Conservation (phyloP, 768 basidiomycete genomes). For the Auricularia heimuer region DNA sequence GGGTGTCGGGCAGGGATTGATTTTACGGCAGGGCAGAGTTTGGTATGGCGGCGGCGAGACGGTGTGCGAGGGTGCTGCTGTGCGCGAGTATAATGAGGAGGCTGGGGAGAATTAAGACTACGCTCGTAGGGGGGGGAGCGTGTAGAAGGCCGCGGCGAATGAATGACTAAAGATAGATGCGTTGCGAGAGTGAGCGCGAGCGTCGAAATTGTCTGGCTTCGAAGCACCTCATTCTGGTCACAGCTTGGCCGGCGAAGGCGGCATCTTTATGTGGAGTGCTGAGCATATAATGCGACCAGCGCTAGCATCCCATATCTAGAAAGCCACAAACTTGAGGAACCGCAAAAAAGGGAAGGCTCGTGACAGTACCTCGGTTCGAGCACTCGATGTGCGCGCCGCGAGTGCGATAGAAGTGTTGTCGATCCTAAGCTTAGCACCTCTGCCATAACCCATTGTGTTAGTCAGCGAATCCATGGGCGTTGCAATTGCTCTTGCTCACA, state of each 20-base stretch:
- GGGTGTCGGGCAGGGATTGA: not conserved
- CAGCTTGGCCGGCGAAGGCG: not conserved
- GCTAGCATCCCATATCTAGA: not conserved
- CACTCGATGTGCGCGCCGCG: not conserved
- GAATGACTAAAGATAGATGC: too few relatives aligned
- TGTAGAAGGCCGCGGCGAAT: too few relatives aligned
- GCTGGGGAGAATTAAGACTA: too few relatives aligned
- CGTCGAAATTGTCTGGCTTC: too few relatives aligned
- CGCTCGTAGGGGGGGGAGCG: too few relatives aligned
- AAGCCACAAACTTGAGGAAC: not conserved
- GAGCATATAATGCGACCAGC: not conserved
- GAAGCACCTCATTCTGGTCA: not conserved
- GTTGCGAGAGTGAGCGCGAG: too few relatives aligned
- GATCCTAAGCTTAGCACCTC: not conserved
- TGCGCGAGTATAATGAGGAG: not conserved
- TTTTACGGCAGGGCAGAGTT: not conserved
- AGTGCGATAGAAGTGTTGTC: not conserved
- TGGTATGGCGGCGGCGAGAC: conserved; percentile 1
- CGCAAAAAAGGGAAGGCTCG: not conserved
- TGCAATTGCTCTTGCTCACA: not conserved
- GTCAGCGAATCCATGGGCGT: too few relatives aligned
- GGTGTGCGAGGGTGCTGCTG: not conserved
- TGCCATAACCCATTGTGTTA: not conserved
- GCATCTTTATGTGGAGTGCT: not conserved
- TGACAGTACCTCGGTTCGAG: not conserved